Evolutionary conservation across 2,329 filamentous ascomycete species (phyloP).

Genomic region (Rachicladosporium sp.): DNA sequence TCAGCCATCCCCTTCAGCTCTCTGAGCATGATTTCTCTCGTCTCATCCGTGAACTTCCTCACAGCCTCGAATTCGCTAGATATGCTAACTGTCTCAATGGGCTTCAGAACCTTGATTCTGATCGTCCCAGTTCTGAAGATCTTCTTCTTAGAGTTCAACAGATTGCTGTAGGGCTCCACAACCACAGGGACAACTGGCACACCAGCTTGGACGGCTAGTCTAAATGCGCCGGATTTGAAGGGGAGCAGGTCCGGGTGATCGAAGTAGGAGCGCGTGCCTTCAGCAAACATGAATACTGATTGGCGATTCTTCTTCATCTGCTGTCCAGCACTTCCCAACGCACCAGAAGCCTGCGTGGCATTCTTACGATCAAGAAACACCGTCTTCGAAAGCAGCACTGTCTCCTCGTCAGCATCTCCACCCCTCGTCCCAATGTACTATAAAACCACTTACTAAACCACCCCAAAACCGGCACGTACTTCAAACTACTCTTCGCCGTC

Average conservation of each 20-base stretch:
- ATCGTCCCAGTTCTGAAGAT: slow-evolving; percentile 37
- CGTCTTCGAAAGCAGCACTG: slow-evolving; percentile 60
- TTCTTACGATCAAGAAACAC: slow-evolving; percentile 94
- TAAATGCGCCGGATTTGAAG: slow-evolving; percentile 99
- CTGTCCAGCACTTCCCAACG: slow-evolving; percentile 70
- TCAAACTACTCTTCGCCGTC: slow-evolving; percentile 79
- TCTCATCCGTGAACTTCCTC: slow-evolving; percentile 55
- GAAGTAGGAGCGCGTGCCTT: slow-evolving; percentile 85
- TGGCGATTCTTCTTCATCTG: slow-evolving; percentile 58
- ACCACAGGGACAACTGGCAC: slow-evolving; percentile 80
- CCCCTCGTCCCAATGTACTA: too few relatives aligned
- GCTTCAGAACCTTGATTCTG: slow-evolving; percentile 60
- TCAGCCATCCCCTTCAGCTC: slow-evolving; percentile 34
- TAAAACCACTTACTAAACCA: slow-evolving; percentile 58
- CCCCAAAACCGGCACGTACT: slow-evolving; percentile 69
- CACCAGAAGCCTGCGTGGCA: slow-evolving; percentile 65
- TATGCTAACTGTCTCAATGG: slow-evolving; percentile 64
- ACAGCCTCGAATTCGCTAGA: slow-evolving; percentile 55
- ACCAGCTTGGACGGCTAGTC: slow-evolving; percentile 84
- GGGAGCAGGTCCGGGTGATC: slow-evolving; percentile 69
- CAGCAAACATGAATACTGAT: slow-evolving; percentile 77
- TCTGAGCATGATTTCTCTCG: slow-evolving; percentile 62
- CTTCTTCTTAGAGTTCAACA: slow-evolving; percentile 34
- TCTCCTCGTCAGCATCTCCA: slow-evolving; percentile 17
- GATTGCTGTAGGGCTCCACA: slow-evolving; percentile 37